Evolutionary conservation across 2,329 filamentous ascomycete species (phyloP).

Genomic region (Dryadomyces sulphureus): DNA sequence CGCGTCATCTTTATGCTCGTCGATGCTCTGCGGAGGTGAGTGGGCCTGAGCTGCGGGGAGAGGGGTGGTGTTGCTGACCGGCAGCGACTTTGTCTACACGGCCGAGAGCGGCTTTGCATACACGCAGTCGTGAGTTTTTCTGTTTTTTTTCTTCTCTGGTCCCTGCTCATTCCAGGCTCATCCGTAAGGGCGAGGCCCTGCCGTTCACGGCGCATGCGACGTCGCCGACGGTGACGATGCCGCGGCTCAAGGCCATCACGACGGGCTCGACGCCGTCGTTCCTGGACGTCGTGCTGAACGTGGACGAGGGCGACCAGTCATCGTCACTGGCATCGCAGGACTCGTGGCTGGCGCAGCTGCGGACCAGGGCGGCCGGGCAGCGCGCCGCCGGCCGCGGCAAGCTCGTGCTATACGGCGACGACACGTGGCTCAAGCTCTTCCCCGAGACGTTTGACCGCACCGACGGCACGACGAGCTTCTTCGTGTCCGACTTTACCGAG

Average conservation of each 20-base stretch:
- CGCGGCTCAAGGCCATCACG: constrained; percentile 89
- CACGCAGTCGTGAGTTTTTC: constrained; percentile 60
- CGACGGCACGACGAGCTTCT: constrained; percentile 95
- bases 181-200: constrained; percentile 66
- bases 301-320: constrained; percentile 84
- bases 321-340: constrained; percentile 82
- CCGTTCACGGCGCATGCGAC: constrained; percentile 92
- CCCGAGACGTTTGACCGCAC: constrained; percentile 72
- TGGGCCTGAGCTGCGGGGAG: not conserved
- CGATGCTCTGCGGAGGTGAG: constrained; percentile 77
- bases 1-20: constrained; percentile 95
- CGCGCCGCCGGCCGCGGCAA: constrained; percentile 35
- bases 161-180: constrained; percentile 43
- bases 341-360: constrained; percentile 92
- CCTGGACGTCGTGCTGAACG: constrained; percentile 89
- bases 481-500: constrained; percentile 95
- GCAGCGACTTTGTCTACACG: constrained; percentile 84
- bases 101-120: constrained; percentile 68
- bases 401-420: constrained; percentile 89
- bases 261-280: constrained; percentile 98
- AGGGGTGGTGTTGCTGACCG: not conserved
- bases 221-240: constrained; percentile 98
- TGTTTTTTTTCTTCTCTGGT: not conserved
- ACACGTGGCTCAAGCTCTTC: constrained; percentile 97
- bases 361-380: constrained; percentile 36